These are phyloP conservation scores for Vitis rupestris DNA, from an alignment of 164 flowering plant species.

Conservation along the genomic window DNA sequence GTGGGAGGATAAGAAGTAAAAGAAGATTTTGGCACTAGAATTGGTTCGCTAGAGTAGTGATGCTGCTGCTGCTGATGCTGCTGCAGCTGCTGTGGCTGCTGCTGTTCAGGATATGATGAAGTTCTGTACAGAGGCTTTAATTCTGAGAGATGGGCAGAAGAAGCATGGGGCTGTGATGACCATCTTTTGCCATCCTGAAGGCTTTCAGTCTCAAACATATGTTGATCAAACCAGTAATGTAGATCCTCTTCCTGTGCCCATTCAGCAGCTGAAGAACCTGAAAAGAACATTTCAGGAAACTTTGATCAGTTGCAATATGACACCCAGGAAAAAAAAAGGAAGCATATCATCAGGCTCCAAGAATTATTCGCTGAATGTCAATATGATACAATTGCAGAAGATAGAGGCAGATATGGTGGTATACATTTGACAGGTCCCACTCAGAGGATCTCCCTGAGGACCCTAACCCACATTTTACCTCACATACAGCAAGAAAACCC, in stretches of 20 bases:
- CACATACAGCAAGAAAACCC: too few relatives aligned
- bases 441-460: too few relatives aligned
- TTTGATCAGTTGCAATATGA: neutral
- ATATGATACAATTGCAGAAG: too few relatives aligned
- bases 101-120: slow-evolving; percentile 63
- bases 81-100: slow-evolving; percentile 21
- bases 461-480: too few relatives aligned
- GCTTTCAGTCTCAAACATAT: slow-evolving; percentile 42
- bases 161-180: slow-evolving; percentile 59
- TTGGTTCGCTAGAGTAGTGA: slow-evolving; percentile 46
- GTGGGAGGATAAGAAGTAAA: slow-evolving; percentile 57
- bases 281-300: slow-evolving; percentile 2
- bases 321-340: neutral
- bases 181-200: slow-evolving; percentile 49
- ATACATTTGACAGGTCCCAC: too few relatives aligned
- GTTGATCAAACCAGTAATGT: slow-evolving; percentile 44
- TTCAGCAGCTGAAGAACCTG: slow-evolving; percentile 69
- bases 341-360: neutral
- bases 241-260: slow-evolving; percentile 53
- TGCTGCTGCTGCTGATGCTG: slow-evolving; percentile 31
- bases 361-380: too few relatives aligned
- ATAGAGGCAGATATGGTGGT: too few relatives aligned
- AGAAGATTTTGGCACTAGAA: slow-evolving; percentile 45
- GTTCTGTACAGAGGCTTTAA: slow-evolving; percentile 50
- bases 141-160: slow-evolving; percentile 30